These are phyloP conservation scores for Coprinopsis sp. DNA, from an alignment of 768 basidiomycete species.

Conservation along the genomic window DNA sequence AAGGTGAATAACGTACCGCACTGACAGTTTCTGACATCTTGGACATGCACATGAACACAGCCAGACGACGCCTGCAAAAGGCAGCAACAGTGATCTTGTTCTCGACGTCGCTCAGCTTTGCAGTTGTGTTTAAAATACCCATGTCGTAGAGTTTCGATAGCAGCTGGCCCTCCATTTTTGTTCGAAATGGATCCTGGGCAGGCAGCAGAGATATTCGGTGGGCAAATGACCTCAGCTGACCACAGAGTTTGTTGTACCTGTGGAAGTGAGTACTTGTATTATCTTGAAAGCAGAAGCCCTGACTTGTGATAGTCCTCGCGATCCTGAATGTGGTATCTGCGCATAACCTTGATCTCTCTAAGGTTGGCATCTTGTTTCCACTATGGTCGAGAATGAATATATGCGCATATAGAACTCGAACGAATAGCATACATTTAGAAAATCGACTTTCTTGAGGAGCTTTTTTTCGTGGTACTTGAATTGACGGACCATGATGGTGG, in stretches of 20 bases:
- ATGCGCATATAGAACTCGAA: background rate
- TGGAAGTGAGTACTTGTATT: background rate
- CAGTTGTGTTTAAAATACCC: slow-evolving; percentile 81
- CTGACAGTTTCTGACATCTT: slow-evolving; percentile 97
- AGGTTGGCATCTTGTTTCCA: slow-evolving; percentile 95
- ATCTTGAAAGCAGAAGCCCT: slow-evolving; percentile 12
- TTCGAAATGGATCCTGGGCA: slow-evolving; percentile 81
- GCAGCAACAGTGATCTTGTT: slow-evolving; percentile 95
- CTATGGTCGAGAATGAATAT: slow-evolving; percentile 35
- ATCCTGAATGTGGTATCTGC: slow-evolving; percentile 92
- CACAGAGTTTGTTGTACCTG: slow-evolving; percentile 94
- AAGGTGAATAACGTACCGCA: slow-evolving; percentile 54
- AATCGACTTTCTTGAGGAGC: slow-evolving; percentile 94
- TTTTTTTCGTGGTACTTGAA: slow-evolving; percentile 96
- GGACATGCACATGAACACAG: slow-evolving; percentile 85
- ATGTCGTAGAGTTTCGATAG: slow-evolving; percentile 97
- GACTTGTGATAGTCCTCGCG: slow-evolving; percentile 93
- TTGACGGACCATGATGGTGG: slow-evolving; percentile 71
- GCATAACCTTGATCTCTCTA: slow-evolving; percentile 91
- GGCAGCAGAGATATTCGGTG: slow-evolving; percentile 87
- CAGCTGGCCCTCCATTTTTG: slow-evolving; percentile 79
- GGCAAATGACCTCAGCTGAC: slow-evolving; percentile 77
- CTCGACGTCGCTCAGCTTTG: slow-evolving; percentile 92
- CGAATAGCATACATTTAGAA: slow-evolving; percentile 66
- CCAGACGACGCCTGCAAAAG: slow-evolving; percentile 86